Percentiles rank a stretch among this genome's conserved stretches.
phyloP scores from a whole-genome alignment of 805 yeast genomes.

The Ogataea paradorogensis region DNA sequence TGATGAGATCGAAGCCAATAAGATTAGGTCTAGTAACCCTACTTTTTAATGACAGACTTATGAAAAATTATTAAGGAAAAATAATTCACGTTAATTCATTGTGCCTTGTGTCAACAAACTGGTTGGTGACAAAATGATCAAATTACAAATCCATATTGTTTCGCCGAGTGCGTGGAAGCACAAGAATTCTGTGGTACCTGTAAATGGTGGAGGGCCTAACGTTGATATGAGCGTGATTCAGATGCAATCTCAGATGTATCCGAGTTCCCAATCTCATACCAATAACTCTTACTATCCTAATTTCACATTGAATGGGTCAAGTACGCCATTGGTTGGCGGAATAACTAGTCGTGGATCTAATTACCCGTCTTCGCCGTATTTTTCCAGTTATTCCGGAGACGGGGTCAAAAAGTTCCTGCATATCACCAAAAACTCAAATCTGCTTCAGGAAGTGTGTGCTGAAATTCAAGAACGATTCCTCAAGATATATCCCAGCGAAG shows the following conservation, averaged over 20 bases:
- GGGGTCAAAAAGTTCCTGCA: conserved; percentile 54
- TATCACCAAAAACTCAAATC: conserved; percentile 48
- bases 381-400: conserved; percentile 1
- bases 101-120: background rate
- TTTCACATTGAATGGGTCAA: conserved; percentile 24
- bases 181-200: background rate
- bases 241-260: conserved; percentile 7
- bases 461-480: conserved; percentile 56
- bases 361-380: conserved; percentile 17
- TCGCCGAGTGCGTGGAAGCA: conserved; percentile 24
- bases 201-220: conserved; percentile 5
- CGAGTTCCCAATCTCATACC: conserved; percentile 8
- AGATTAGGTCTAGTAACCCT: conserved; percentile 8
- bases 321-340: conserved; percentile 26
- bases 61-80: conserved; percentile 5
- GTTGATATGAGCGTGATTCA: conserved; percentile 7
- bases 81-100: background rate
- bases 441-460: conserved; percentile 47
- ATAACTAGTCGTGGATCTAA: conserved; percentile 2
- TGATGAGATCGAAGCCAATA: conserved; percentile 30
- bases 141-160: conserved; percentile 28
- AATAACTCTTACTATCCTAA: conserved; percentile 14
- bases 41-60: conserved; percentile 4
- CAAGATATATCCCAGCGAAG: conserved; percentile 64
- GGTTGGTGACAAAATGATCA: conserved; percentile 19